Conservation (phyloP, 2,329 filamentous ascomycete species). For the Colletotrichum phormii region DNA sequence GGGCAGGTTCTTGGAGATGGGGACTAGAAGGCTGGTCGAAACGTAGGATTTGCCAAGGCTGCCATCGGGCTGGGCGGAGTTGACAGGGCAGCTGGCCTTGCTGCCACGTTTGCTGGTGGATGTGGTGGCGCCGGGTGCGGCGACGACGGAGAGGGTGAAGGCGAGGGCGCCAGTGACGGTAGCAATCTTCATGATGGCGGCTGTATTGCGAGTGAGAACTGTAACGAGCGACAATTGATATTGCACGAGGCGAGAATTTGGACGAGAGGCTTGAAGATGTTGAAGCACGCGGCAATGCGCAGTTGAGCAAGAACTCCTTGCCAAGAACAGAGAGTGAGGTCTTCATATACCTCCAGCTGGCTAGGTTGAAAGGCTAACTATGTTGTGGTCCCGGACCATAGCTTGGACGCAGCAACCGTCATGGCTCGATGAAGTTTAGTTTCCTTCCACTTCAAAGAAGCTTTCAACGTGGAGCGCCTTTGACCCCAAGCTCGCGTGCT, state of each 20-base stretch:
- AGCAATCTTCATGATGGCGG: slow-evolving; percentile 23
- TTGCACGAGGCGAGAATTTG: not conserved
- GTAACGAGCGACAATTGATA: not conserved
- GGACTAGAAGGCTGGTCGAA: slow-evolving; percentile 19
- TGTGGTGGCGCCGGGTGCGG: not conserved
- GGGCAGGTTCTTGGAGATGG: slow-evolving; percentile 24
- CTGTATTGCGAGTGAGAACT: not conserved
- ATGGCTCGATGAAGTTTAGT: not conserved
- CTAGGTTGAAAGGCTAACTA: not conserved
- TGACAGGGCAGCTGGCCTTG: slow-evolving; percentile 19
- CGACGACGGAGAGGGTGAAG: slow-evolving; percentile 5
- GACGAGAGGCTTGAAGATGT: not conserved
- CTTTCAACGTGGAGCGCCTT: not conserved
- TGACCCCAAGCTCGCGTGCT: not conserved
- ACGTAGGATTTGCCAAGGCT: slow-evolving; percentile 21
- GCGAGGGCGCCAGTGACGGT: slow-evolving; percentile 6
- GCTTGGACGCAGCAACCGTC: not conserved
- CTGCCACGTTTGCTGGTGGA: not conserved
- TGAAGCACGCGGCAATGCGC: not conserved
- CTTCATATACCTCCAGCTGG: not conserved
- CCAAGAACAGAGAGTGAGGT: not conserved
- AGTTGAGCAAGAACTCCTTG: not conserved
- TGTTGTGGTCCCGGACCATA: not conserved
- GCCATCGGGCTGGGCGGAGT: slow-evolving; percentile 30
- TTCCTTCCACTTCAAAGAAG: not conserved